Evolutionary conservation across 2,329 filamentous ascomycete species (phyloP).

Genomic region (Colletotrichum liaoningense): DNA sequence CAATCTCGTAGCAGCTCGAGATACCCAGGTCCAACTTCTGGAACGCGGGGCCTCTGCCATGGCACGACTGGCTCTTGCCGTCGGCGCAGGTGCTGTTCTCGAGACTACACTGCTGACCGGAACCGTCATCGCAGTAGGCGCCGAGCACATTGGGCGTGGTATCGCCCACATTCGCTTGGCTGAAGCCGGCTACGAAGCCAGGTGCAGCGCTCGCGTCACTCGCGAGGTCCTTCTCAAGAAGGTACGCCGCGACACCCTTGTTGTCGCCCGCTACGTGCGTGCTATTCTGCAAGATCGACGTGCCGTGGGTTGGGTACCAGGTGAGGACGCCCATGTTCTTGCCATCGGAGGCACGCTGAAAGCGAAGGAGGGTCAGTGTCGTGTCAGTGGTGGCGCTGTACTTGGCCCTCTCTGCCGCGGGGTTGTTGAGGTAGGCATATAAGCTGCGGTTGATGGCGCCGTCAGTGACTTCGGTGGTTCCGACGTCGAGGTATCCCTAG

Average conservation of each 20-base stretch:
- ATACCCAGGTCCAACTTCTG: constrained; percentile 76
- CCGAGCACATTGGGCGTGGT: constrained; percentile 90
- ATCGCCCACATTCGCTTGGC: constrained; percentile 91
- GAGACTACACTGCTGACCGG: constrained; percentile 76
- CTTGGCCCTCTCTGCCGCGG: constrained; percentile 75
- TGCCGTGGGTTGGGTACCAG: constrained; percentile 94
- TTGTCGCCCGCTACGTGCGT: constrained; percentile 94
- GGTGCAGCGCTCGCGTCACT: constrained; percentile 66
- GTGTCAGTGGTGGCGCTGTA: constrained; percentile 70
- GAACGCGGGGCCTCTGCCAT: constrained; percentile 79
- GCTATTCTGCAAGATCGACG: constrained; percentile 91
- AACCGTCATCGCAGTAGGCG: constrained; percentile 89
- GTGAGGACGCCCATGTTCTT: constrained; percentile 86
- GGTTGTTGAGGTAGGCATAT: constrained; percentile 89
- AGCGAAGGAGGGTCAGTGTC: constrained; percentile 80
- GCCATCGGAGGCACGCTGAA: constrained; percentile 78
- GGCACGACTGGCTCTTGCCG: constrained; percentile 76
- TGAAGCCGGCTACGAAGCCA: constrained; percentile 90
- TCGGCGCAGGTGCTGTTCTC: constrained; percentile 86
- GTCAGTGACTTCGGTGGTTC: constrained; percentile 75
- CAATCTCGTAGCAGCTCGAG: constrained; percentile 81
- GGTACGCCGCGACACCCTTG: constrained; percentile 89
- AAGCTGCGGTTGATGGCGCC: constrained; percentile 91
- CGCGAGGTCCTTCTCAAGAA: constrained; percentile 79
- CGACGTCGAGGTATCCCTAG: constrained; percentile 76